Conservation (phyloP, 352 stramenopile genomes). For the Pythium monospermum region DNA sequence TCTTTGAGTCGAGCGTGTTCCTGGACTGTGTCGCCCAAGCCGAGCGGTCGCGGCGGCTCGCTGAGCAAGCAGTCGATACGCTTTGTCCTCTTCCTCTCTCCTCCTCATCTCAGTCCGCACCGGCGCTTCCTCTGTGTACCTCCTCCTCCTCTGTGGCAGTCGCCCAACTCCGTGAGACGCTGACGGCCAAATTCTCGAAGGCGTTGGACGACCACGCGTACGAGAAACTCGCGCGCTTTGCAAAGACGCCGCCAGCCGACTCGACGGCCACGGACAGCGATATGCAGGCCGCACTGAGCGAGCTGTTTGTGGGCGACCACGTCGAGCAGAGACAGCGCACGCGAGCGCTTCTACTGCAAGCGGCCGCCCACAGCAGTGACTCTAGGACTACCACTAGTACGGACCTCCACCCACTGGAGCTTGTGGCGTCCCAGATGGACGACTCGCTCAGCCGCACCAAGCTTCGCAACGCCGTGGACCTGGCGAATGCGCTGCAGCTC, state of each 20-base stretch:
- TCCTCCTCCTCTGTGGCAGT: constrained; percentile 9
- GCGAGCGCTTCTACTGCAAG: no score
- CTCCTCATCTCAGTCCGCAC: neutral
- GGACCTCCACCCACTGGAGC: constrained; percentile 3
- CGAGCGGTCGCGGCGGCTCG: constrained; percentile 55
- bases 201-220: constrained; percentile 10
- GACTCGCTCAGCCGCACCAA: constrained; percentile 64
- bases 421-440: constrained; percentile 26
- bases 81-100: constrained; percentile 10
- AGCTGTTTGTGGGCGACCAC: constrained; percentile 17
- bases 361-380: neutral
- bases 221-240: constrained; percentile 41
- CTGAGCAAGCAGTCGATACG: constrained; percentile 46
- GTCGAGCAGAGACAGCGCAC: constrained; percentile 8
- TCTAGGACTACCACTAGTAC: neutral
- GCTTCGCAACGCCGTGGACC: constrained; percentile 62
- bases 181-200: constrained; percentile 30
- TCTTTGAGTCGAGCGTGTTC: constrained; percentile 59
- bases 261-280: constrained; percentile 18
- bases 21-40: constrained; percentile 64
- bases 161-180: constrained; percentile 5
- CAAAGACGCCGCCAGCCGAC: constrained; percentile 26
- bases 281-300: constrained; percentile 29
- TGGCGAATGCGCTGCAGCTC: constrained; percentile 42
- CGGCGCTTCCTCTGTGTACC: neutral